phyloP scores from a whole-genome alignment of 257 asterid species.

The Petunia axillaris region DNA sequence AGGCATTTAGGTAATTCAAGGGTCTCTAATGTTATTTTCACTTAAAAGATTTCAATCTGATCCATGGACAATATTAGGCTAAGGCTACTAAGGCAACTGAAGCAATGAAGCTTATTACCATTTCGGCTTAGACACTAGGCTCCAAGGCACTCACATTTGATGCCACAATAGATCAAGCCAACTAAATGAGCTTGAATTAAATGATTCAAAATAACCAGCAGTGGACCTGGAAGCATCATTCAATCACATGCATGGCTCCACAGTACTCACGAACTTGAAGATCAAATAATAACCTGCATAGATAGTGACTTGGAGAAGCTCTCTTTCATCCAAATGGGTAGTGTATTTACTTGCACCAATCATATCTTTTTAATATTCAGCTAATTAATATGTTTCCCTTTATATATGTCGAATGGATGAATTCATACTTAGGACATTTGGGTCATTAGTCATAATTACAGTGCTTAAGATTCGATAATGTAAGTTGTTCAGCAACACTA shows the following conservation, averaged over 20 bases:
- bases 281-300: background rate
- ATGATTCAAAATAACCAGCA: slow-evolving; percentile 3
- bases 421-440: background rate
- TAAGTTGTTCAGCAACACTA: background rate
- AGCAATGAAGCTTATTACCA: background rate
- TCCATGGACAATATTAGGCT: background rate
- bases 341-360: background rate
- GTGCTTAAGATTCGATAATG: background rate
- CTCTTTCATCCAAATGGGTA: background rate
- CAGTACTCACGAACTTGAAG: background rate
- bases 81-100: background rate
- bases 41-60: background rate
- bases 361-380: background rate
- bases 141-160: background rate
- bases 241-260: slow-evolving; percentile 9
- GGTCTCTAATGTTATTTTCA: background rate
- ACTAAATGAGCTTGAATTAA: background rate
- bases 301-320: slow-evolving; percentile 2
- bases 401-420: background rate
- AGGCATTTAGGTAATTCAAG: background rate
- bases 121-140: slow-evolving; percentile 1
- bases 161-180: slow-evolving; percentile 22
- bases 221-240: background rate
- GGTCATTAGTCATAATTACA: background rate
- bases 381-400: background rate